Conservation (phyloP, 2,329 filamentous ascomycete genomes). For the Alternaria arborescens region DNA sequence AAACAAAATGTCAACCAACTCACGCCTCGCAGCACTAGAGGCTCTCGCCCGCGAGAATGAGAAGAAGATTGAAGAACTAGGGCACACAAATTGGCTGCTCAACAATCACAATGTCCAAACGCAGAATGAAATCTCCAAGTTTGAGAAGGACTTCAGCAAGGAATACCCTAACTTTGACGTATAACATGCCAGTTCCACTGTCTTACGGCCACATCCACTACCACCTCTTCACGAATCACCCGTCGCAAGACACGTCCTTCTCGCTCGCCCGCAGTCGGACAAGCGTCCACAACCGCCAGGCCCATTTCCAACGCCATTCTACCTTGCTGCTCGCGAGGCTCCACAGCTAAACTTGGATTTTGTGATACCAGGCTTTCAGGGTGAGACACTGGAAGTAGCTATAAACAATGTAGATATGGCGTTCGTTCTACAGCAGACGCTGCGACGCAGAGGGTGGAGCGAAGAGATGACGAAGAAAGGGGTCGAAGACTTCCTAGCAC, state of each 20-base stretch:
- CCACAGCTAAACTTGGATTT: neutral
- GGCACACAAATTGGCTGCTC: neutral
- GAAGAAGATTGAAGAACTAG: neutral
- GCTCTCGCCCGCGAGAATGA: slow-evolving; percentile 1
- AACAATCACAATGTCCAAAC: neutral
- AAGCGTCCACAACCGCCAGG: neutral
- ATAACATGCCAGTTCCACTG: neutral
- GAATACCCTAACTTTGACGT: neutral
- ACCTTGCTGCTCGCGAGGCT: slow-evolving; percentile 2
- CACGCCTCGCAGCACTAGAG: slow-evolving; percentile 5
- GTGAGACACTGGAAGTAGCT: slow-evolving; percentile 9
- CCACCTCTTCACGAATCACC: neutral
- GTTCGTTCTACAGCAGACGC: slow-evolving; percentile 9
- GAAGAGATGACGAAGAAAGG: slow-evolving; percentile 1
- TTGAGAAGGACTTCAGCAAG: neutral
- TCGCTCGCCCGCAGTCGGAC: neutral
- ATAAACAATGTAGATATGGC: slow-evolving; percentile 9
- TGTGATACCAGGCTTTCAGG: slow-evolving; percentile 7
- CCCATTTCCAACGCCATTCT: slow-evolving; percentile 1
- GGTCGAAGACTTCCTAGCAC: slow-evolving; percentile 1
- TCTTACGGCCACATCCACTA: neutral
- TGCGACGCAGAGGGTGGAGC: slow-evolving; percentile 5
- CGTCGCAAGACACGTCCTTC: neutral
- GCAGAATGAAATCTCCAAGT: slow-evolving; percentile 1
- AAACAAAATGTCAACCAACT: neutral